Conservation (phyloP, 1,284 basidiomycete species). For the Apiotrichum laibachii region DNA sequence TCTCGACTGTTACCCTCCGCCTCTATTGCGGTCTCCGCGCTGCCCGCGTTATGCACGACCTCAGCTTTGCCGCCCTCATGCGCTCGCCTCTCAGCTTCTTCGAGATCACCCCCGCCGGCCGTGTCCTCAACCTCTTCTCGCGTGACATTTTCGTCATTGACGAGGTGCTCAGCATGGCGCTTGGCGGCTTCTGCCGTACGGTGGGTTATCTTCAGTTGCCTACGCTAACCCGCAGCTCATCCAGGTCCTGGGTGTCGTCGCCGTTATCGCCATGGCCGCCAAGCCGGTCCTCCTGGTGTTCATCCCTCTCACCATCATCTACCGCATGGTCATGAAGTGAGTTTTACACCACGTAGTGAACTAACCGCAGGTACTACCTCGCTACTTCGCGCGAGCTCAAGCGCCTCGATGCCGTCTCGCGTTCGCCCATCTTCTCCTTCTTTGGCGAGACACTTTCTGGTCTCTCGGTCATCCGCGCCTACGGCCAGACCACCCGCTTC, state of each 20-base stretch:
- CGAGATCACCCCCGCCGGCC: constrained; percentile 74
- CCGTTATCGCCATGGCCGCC: constrained; percentile 75
- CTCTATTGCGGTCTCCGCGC: constrained; percentile 75
- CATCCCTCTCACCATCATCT: constrained; percentile 71
- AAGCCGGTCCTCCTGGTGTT: constrained; percentile 77
- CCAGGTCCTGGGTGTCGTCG: constrained; percentile 66
- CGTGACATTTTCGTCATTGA: constrained; percentile 91
- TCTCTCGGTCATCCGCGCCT: constrained; percentile 77
- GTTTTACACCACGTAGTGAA: constrained; percentile 28
- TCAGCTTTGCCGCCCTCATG: constrained; percentile 63
- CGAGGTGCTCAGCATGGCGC: constrained; percentile 68
- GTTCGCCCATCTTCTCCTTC: constrained; percentile 85
- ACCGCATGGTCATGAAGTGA: constrained; percentile 71
- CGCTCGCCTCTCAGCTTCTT: constrained; percentile 82
- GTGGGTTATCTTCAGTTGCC: constrained; percentile 15
- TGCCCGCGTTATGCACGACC: constrained; percentile 71
- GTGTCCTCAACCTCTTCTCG: constrained; percentile 67
- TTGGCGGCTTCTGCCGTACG: constrained; percentile 66
- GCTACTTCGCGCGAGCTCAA: constrained; percentile 88
- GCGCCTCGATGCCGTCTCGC: constrained; percentile 82
- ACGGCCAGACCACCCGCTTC: constrained; percentile 70
- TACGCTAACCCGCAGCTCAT: constrained; percentile 25
- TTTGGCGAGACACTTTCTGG: constrained; percentile 84
- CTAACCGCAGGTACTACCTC: constrained; percentile 70
- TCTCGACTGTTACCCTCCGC: constrained; percentile 66